These are phyloP conservation scores for Byssothecium circinans DNA, from an alignment of 2,329 filamentous ascomycete genomes.

Conservation along the genomic window DNA sequence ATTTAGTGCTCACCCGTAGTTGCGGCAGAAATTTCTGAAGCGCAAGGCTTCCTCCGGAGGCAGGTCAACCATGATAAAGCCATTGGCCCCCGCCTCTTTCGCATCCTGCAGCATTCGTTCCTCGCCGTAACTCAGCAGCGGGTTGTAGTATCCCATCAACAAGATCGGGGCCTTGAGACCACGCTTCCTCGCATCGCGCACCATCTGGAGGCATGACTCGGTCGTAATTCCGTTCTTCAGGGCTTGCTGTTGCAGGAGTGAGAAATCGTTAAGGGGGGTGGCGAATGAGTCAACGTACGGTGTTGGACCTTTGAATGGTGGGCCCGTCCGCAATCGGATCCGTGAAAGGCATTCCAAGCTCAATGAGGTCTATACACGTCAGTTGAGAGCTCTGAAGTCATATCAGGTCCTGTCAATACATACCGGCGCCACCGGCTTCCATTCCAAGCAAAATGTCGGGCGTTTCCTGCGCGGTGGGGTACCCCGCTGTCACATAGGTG, in stretches of 20 bases:
- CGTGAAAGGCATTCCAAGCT: conserved; percentile 94
- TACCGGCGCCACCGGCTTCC: conserved; percentile 90
- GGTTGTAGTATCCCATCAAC: conserved; percentile 99
- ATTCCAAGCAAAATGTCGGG: conserved; percentile 83
- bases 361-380: conserved; percentile 73
- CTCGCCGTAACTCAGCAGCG: conserved; percentile 90
- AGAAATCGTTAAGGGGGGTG: conserved; percentile 18
- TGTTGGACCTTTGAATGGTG: conserved; percentile 95
- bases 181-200: conserved; percentile 73
- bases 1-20: conserved; percentile 62
- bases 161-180: conserved; percentile 82
- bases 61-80: conserved; percentile 95
- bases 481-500: conserved; percentile 95
- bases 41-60: conserved; percentile 93
- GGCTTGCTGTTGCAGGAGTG: conserved; percentile 56
- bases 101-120: conserved; percentile 84
- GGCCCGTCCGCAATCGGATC: conserved; percentile 98
- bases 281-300: conserved; percentile 53
- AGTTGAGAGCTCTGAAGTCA: conserved; percentile 11
- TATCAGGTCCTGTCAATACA: conserved; percentile 22
- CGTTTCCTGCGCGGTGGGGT: conserved; percentile 78
- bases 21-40: conserved; percentile 82
- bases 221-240: conserved; percentile 88
- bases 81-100: conserved; percentile 82
- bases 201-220: conserved; percentile 75